Evolutionary conservation across 345 rosid species (phyloP).

Genomic region (Lumnitzera racemosa): DNA sequence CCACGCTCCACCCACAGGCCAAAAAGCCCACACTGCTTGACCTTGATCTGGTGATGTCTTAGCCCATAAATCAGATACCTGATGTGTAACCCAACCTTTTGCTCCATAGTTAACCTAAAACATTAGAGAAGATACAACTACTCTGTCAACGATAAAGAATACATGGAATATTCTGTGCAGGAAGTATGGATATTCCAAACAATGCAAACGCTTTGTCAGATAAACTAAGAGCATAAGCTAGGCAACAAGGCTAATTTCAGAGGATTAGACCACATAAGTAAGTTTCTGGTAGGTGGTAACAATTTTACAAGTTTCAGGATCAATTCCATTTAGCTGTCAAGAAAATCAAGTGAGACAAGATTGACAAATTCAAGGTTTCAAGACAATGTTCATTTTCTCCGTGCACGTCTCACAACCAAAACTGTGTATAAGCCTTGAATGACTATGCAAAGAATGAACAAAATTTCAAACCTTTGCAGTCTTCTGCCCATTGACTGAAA

Average conservation of each 20-base stretch:
- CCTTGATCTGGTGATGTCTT: constrained; percentile 87
- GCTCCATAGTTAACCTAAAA: constrained; percentile 75
- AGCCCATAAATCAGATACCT: constrained; percentile 88
- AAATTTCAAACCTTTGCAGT: constrained; percentile 61
- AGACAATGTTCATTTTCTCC: too few species aligned
- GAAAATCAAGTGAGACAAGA: too few species aligned
- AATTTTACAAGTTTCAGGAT: too few species aligned
- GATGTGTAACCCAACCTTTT: constrained; percentile 90
- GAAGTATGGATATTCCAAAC: background rate
- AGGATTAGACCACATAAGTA: too few species aligned
- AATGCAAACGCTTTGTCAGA: too few species aligned
- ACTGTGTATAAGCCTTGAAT: background rate
- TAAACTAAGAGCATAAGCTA: too few species aligned
- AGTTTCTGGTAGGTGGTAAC: too few species aligned
- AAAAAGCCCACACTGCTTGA: constrained; percentile 78
- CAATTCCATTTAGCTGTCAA: too few species aligned
- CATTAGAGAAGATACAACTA: background rate
- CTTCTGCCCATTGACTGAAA: constrained; percentile 71
- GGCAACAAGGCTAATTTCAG: too few species aligned
- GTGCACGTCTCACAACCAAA: too few species aligned
- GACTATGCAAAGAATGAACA: background rate
- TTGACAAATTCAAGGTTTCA: too few species aligned
- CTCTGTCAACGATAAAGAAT: background rate
- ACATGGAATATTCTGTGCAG: background rate
- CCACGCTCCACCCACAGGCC: constrained; percentile 99